Conservation (phyloP, 176 grass and related monocot genomes). For the Themeda triandra region DNA sequence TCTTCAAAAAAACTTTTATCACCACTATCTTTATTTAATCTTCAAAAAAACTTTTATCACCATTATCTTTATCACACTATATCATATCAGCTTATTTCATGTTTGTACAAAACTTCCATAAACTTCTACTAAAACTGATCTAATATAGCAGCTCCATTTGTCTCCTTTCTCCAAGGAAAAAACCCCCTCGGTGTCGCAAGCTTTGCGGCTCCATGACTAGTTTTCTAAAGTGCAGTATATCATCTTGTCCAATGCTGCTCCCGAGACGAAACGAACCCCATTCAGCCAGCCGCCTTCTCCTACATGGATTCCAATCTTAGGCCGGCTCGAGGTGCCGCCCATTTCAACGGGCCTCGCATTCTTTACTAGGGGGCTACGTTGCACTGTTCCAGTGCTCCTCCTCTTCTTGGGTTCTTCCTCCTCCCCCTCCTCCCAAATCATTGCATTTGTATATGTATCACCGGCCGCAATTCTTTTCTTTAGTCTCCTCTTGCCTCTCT, state of each 20-base stretch:
- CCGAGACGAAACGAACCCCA: slow-evolving; percentile 10
- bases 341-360: slow-evolving; percentile 16
- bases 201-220: no score
- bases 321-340: slow-evolving; percentile 42
- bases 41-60: no score
- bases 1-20: no score
- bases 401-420: not conserved
- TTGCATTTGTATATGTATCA: not conserved
- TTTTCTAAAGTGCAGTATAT: no score
- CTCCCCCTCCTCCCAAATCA: not conserved
- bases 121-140: no score
- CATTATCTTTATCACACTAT: no score
- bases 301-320: slow-evolving; percentile 27
- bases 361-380: not conserved
- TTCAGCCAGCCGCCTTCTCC: not conserved
- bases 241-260: not conserved
- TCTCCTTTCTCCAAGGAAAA: no score
- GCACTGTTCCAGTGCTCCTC: not conserved
- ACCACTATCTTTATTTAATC: no score
- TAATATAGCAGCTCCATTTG: no score
- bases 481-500: not conserved
- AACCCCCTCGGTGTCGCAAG: no score
- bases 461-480: not conserved
- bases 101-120: no score
- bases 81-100: no score